Percentiles rank a stretch among this genome's conserved stretches.
Evolutionary conservation across 2,329 filamentous ascomycete genomes (phyloP).

Genomic region (Arthroderma sp.): DNA sequence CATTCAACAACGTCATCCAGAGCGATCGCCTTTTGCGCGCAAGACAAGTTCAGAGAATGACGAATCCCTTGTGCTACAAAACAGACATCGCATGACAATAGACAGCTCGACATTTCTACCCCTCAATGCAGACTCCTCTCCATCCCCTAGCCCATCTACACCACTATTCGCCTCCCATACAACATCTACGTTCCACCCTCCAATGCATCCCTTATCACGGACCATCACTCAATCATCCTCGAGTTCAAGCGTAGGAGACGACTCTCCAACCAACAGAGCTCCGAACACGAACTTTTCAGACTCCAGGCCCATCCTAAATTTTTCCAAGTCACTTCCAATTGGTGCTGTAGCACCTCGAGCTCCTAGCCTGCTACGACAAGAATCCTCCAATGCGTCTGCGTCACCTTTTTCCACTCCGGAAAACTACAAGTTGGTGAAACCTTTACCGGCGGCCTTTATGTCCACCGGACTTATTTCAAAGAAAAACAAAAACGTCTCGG

Average conservation of each 20-base stretch:
- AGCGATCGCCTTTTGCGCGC: constrained; percentile 45
- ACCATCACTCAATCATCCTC: constrained; percentile 81
- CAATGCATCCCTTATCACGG: constrained; percentile 69
- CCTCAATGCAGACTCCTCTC: constrained; percentile 51
- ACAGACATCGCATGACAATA: constrained; percentile 60
- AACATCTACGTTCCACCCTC: constrained; percentile 28
- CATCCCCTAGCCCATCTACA: constrained; percentile 47
- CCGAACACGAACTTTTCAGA: constrained; percentile 41
- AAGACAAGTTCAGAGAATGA: constrained; percentile 37
- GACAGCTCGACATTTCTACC: constrained; percentile 61
- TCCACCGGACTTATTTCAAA: constrained; percentile 94
- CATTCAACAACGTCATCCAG: constrained; percentile 67
- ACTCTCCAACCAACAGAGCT: constrained; percentile 54
- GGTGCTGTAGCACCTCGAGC: constrained; percentile 41
- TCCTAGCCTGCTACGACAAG: constrained; percentile 34
- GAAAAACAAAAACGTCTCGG: constrained; percentile 72
- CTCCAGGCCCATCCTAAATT: constrained; percentile 44
- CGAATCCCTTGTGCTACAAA: constrained; percentile 39
- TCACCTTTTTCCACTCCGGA: constrained; percentile 59
- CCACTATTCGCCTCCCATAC: constrained; percentile 27
- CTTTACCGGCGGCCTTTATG: constrained; percentile 73
- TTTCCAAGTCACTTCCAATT: constrained; percentile 64
- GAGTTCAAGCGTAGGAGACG: constrained; percentile 62
- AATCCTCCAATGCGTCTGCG: constrained; percentile 39
- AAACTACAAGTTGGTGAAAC: constrained; percentile 63